A percentile compares a stretch with the other conserved stretches of the same genome.
phyloP scores from a whole-genome alignment of 345 rosid species.

The Odontarrhena argentea region DNA sequence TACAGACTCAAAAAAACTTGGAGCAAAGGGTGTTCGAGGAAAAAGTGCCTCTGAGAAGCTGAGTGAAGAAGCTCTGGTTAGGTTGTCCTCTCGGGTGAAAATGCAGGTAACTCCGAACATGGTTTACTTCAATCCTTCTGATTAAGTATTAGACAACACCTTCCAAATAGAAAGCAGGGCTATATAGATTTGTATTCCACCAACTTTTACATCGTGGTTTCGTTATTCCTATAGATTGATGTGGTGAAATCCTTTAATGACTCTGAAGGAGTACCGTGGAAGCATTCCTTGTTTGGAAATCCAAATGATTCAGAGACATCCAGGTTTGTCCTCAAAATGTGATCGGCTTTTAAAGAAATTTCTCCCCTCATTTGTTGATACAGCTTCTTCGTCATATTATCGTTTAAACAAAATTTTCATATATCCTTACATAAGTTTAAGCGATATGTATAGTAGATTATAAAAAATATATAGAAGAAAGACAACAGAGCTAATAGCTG shows the following conservation, averaged over 20 bases:
- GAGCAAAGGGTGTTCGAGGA: constrained; percentile 70
- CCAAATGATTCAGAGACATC: constrained; percentile 93
- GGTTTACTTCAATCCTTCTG: constrained; percentile 12
- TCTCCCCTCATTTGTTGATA: background rate
- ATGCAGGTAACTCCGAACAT: constrained; percentile 62
- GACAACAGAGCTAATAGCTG: constrained; percentile 6
- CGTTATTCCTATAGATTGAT: constrained; percentile 57
- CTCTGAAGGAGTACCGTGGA: constrained; percentile 86
- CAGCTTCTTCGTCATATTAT: background rate
- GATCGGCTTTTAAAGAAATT: background rate
- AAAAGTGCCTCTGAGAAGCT: constrained; percentile 79
- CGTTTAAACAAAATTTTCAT: background rate
- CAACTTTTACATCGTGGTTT: constrained; percentile 21
- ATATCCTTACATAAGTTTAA: constrained; percentile 13
- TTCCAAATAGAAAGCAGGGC: background rate
- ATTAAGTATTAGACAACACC: background rate
- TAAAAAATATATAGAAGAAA: background rate
- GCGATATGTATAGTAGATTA: constrained; percentile 15
- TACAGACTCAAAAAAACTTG: constrained; percentile 68
- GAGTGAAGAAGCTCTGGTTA: constrained; percentile 84
- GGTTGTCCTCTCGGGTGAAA: constrained; percentile 78
- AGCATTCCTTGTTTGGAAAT: constrained; percentile 91
- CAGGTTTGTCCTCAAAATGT: constrained; percentile 57
- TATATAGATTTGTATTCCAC: constrained; percentile 15
- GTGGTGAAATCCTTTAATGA: constrained; percentile 83